phyloP scores from a whole-genome alignment of 225 moss, liverwort and hornwort species.

The Asterella californica region DNA sequence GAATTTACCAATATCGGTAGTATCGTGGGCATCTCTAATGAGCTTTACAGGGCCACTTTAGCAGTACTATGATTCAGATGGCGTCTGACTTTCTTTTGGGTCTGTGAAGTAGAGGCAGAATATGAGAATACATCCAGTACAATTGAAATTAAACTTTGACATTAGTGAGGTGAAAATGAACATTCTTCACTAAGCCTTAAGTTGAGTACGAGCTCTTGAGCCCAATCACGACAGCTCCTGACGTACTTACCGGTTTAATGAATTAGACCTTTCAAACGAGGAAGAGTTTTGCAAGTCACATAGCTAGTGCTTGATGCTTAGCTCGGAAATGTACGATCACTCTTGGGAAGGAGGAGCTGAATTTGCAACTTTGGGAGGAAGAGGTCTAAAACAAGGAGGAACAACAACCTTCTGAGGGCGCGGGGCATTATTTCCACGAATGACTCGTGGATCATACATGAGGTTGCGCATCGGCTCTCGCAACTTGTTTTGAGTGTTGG shows the following conservation, averaged over 20 bases:
- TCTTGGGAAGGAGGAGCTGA: neutral
- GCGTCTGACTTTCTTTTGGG: no score
- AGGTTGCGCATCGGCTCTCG: slow-evolving; percentile 52
- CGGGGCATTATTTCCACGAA: slow-evolving; percentile 39
- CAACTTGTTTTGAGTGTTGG: slow-evolving; percentile 39
- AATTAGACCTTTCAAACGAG: neutral
- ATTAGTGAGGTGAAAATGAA: no score
- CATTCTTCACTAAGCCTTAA: no score
- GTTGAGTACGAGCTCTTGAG: neutral
- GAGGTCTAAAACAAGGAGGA: neutral
- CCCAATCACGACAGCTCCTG: neutral
- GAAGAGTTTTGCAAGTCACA: neutral
- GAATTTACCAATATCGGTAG: neutral
- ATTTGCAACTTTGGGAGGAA: neutral
- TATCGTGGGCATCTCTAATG: neutral
- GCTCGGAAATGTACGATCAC: neutral
- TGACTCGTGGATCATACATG: slow-evolving; percentile 47
- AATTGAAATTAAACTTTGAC: neutral
- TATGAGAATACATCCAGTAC: neutral
- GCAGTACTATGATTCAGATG: neutral
- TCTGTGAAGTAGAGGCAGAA: no score
- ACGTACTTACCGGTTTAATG: no score
- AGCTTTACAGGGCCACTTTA: neutral
- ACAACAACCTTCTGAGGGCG: slow-evolving; percentile 38
- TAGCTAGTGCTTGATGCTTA: neutral